Base-by-base conservation (phyloP, 257 asterid genomes). In the Solanum rostratum region DNA sequence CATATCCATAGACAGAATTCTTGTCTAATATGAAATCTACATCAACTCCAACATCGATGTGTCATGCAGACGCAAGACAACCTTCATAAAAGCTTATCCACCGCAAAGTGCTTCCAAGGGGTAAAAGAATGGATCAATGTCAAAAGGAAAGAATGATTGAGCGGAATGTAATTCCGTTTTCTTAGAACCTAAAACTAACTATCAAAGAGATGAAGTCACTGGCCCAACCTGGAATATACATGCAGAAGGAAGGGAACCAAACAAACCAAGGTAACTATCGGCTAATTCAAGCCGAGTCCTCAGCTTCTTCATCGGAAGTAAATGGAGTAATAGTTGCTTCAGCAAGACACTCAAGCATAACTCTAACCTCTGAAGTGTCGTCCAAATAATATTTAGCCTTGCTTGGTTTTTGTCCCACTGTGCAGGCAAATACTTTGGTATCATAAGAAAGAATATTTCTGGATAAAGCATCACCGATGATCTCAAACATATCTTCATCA, bases 401-500 rank as follows among this genome's bases (percentile, higher is more conserved):
- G 85, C 98, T 94, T 7, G 98, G 98, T 88, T 94, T 94, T 86
- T 93, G 98, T 29, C 97, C 98, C 13, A 93, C 97, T 10, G 98
- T 94, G 91, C 98, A 94, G 22, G 92, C 97, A 89, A 92, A 94
- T 20, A 94, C 98, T 85, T 90, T 91, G 41, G 96, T 87, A 39
- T 91, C 90, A 88, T 87, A 86, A 60, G 98, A 89, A 78, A 94
- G 90, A 83, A 91, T 70, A 46, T 83, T 83, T 78, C 91, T 91
- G 24, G 93, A 87, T 73, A 91, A 88, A 10, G 96, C 96, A 84
- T 89, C 84, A 78, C 92, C 90, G 39, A 93, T 92, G 76, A 90
- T 90, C 85, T 94, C 96, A 87, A 94, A 93, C 98, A 94, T 94
- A 79, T 94, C 97, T 88, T 94, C 98, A 24, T 94, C 98, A 46